Evolutionary conservation across 345 rosid species (phyloP), one percentile per base, ranked within the genome.

Genomic region (Rhizophora mangle): DNA sequence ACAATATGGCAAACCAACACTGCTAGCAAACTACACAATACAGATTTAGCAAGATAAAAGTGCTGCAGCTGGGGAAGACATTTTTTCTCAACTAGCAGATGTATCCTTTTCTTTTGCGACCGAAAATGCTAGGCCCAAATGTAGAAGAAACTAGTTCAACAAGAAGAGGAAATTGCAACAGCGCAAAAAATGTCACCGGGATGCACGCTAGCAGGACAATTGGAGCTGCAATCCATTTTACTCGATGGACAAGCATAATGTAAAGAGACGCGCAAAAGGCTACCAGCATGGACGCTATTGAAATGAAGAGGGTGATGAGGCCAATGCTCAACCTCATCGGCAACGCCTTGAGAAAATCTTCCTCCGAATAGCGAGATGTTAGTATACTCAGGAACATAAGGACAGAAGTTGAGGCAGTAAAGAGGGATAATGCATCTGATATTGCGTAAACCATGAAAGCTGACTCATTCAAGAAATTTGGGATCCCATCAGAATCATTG

Each of bases 311-410:
- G 24, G 74, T 2, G 4, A 29, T 0, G 5, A 63, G 61, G 5
- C 68, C 68, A 36, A 36, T 11, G 0, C 46, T 39, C 32, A 71
- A 21, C 56, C 72, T 77, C 39, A 55, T 70, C 1, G 82, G 86
- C 37, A 80, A 24, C 1, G 72, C 65, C 1, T 13, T 8, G 5
- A 70, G 61, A 1, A 70, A 70, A 70, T 52, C 62, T 15, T 52
- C 61, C 37, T 53, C 39, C 9, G 52, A 36, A 19, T 70, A 53
- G 4, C 62, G 30, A 7, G 66, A 30, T 6, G 37, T 22, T 11
- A 62, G 65, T 21, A 70, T 51, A 6, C 24, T 24, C 26, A 70
- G 6, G 51, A 59, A 65, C 53, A 65, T 36, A 9, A 60, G 56
- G 57, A 68, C 57, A 29, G 72, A 67, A 51, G 72, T 31, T 2